Evolutionary conservation across 345 rosid genomes (phyloP).

Genomic region (Dipteronia sinensis): DNA sequence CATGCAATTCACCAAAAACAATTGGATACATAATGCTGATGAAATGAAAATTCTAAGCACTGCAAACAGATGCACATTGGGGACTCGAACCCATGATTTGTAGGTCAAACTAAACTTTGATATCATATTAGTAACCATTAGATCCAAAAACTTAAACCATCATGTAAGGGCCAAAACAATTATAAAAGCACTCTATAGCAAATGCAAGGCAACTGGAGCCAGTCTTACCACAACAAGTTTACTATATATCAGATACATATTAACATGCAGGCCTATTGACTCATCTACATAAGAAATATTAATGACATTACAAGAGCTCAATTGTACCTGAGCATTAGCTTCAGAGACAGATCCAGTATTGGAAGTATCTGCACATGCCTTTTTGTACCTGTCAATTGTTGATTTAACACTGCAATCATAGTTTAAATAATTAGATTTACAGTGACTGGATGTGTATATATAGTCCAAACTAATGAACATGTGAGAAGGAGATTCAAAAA

Average conservation of each 20-base stretch:
- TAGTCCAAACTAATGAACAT: neutral
- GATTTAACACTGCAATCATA: slow-evolving; percentile 68
- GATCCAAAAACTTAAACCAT: too few species aligned
- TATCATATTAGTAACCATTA: too few species aligned
- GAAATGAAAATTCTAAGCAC: neutral
- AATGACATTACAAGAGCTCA: neutral
- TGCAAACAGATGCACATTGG: neutral
- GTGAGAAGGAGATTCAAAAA: neutral
- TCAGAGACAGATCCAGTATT: slow-evolving; percentile 74
- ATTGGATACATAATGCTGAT: neutral
- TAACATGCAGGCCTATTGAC: neutral
- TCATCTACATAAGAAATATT: too few species aligned
- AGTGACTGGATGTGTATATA: neutral
- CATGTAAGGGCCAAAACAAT: too few species aligned
- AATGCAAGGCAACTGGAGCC: neutral
- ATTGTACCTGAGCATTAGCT: slow-evolving; percentile 80
- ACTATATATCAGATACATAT: neutral
- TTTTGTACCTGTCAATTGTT: slow-evolving; percentile 95
- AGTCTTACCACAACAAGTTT: neutral
- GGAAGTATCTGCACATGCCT: slow-evolving; percentile 65
- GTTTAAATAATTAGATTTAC: neutral
- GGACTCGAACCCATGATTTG: too few species aligned
- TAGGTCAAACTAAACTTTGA: too few species aligned
- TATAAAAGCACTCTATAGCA: too few species aligned
- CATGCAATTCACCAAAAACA: neutral